These are phyloP conservation scores for Alternaria tenuissima DNA, from an alignment of 2,329 filamentous ascomycete genomes.

Conservation along the genomic window DNA sequence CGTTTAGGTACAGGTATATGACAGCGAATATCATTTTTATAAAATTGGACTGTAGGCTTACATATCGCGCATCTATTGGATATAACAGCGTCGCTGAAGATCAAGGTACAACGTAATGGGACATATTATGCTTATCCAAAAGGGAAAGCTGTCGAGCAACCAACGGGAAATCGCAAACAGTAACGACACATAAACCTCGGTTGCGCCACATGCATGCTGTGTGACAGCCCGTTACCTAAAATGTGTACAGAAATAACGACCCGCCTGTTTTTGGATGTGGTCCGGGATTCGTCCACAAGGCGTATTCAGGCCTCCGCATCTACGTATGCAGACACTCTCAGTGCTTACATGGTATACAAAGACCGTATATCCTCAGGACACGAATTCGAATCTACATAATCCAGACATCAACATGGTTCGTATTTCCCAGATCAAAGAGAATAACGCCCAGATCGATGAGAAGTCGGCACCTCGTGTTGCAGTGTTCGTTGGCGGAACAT, in stretches of 20 bases:
- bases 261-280: too few relatives aligned
- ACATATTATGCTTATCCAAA: not conserved
- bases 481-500: slow-evolving; percentile 59
- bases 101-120: not conserved
- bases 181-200: not conserved
- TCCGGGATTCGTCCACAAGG: not conserved
- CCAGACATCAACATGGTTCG: not conserved
- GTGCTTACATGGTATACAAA: not conserved
- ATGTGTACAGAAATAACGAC: not conserved
- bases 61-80: not conserved
- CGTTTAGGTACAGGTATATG: not conserved
- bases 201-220: not conserved
- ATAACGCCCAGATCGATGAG: slow-evolving; percentile 53
- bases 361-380: not conserved
- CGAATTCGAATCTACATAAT: not conserved
- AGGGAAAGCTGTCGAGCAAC: not conserved
- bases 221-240: not conserved
- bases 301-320: not conserved
- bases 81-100: not conserved
- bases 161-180: not conserved
- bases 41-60: not conserved
- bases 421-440: slow-evolving; percentile 1
- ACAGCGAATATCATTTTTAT: not conserved
- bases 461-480: slow-evolving; percentile 49
- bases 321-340: not conserved